phyloP scores from a whole-genome alignment of 345 rosid species.

The Excoecaria cochinchinensis region DNA sequence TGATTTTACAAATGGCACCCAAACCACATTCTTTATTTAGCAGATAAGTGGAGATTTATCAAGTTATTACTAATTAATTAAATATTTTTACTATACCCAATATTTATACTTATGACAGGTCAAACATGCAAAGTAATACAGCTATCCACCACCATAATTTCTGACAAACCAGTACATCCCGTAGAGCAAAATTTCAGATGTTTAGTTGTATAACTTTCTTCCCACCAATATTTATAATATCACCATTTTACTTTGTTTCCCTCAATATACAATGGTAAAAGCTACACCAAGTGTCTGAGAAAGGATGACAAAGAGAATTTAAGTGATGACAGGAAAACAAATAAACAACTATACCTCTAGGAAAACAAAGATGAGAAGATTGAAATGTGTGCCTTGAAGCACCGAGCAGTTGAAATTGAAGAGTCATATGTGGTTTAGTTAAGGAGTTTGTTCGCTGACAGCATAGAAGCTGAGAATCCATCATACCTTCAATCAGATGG shows the following conservation, averaged over 20 bases:
- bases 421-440: background rate
- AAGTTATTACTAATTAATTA: too few species aligned
- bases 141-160: background rate
- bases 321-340: background rate
- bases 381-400: background rate
- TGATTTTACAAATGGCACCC: too few species aligned
- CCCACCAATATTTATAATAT: background rate
- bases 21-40: too few species aligned
- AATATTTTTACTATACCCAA: too few species aligned
- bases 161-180: background rate
- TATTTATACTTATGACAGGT: background rate
- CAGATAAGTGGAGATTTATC: too few species aligned
- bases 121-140: background rate
- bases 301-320: background rate
- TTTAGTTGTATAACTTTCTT: background rate
- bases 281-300: background rate
- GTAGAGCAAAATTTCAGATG: background rate
- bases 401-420: background rate
- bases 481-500: conserved; percentile 19
- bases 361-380: conserved; percentile 9
- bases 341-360: background rate
- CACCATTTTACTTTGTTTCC: background rate
- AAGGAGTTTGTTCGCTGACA: conserved; percentile 9
- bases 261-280: background rate
- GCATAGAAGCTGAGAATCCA: conserved; percentile 25